These are phyloP conservation scores for Skeletonema marinoi DNA, from an alignment of 108 stramenopile species.

Conservation along the genomic window DNA sequence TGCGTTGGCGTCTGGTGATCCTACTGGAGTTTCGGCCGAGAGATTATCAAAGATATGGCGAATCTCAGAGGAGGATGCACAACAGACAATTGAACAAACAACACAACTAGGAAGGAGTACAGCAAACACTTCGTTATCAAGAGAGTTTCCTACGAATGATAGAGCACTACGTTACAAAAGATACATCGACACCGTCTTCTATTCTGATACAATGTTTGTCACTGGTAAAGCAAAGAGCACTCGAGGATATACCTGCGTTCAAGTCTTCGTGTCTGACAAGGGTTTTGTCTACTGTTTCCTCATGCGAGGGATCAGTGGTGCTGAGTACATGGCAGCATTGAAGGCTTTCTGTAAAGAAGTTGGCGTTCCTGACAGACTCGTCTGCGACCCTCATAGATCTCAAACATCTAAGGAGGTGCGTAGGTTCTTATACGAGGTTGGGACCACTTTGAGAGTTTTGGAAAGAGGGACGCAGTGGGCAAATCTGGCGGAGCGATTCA, in stretches of 20 bases:
- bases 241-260: slow-evolving; percentile 17
- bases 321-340: slow-evolving; percentile 29
- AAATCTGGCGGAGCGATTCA: slow-evolving; percentile 44
- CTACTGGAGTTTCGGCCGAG: slow-evolving; percentile 21
- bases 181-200: slow-evolving; percentile 14
- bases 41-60: slow-evolving; percentile 43
- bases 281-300: slow-evolving; percentile 22
- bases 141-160: slow-evolving; percentile 40
- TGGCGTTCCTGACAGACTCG: slow-evolving; percentile 38
- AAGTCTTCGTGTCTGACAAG: slow-evolving; percentile 40
- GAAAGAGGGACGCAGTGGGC: slow-evolving; percentile 41
- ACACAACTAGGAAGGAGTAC: slow-evolving; percentile 11
- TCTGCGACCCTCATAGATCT: slow-evolving; percentile 25
- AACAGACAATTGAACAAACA: slow-evolving; percentile 24
- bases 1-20: background rate
- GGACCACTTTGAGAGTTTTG: slow-evolving; percentile 23
- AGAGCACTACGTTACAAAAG: slow-evolving; percentile 29
- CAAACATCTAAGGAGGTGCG: slow-evolving; percentile 20
- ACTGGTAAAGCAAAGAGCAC: slow-evolving; percentile 29
- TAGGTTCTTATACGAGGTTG: slow-evolving; percentile 25
- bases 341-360: slow-evolving; percentile 41
- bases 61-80: slow-evolving; percentile 13
- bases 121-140: background rate
- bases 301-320: slow-evolving; percentile 11
- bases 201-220: slow-evolving; percentile 41